Evolutionary conservation across 495 filamentous ascomycete genomes (phyloP), one percentile per base, ranked within the genome.

Genomic region (Daldinia grandis): DNA sequence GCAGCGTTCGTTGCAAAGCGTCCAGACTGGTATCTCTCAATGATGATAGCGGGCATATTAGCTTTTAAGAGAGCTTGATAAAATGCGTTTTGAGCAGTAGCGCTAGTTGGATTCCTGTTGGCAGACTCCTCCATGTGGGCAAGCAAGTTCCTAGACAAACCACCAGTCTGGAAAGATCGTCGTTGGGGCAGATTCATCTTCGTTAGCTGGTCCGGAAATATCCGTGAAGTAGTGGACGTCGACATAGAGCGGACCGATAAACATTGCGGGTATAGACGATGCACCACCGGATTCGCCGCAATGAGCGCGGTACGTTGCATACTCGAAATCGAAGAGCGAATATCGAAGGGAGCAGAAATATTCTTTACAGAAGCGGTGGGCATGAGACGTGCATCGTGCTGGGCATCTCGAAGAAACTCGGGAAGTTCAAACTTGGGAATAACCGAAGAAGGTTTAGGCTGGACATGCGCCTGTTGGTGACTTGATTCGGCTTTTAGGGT

Each of bases 11-110:
- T 88, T 1, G 94, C 93, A 81, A 94, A 98, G 54, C 90, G 88
- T 62, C 91, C 91, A 30, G 88, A 93, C 69, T 93, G 90, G 77
- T 97, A 94, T 71, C 95, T 85, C 76, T 98, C 94, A 42, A 97
- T 85, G 30, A 98, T 83, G 55, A 98, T 97, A 6, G 92, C 90
- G 5, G 95, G 92, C 90, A 97, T 94, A 74, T 96, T 93, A 10
- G 93, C 93, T 69, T 88, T 90, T 24, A 98, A 82, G n/a, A 98
- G 87, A 35, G 93, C 90, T 74, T 93, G 89, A 78, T 99, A 99
- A 78, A 99, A 97, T 21, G 92, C 89, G 79, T 93, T 94, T 79
- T 99, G 95, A 15, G 93, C 90, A 27, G 88, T 90, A 14, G 93
- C 87, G 79, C 91, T 97, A 69, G 84, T 88, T 3, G 95, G 92